phyloP scores from a whole-genome alignment of 495 filamentous ascomycete species.

The Xylaria sp. region DNA sequence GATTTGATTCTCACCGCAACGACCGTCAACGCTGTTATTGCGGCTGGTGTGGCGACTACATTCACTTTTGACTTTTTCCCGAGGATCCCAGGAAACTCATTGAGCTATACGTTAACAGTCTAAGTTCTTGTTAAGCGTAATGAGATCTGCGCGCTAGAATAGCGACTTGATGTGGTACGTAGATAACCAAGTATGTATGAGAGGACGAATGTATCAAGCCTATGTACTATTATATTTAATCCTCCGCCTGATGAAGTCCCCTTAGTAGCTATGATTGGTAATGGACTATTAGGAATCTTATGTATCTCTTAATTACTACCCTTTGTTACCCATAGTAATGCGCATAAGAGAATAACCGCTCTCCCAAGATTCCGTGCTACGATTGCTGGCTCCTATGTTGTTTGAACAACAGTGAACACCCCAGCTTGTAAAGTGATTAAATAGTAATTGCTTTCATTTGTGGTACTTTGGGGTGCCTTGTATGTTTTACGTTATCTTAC shows the following conservation, averaged over 20 bases:
- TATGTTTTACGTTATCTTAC: too few species aligned
- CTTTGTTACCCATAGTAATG: neutral
- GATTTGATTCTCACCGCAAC: constrained; percentile 53
- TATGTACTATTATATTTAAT: neutral
- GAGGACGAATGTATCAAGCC: neutral
- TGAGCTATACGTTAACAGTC: constrained; percentile 57
- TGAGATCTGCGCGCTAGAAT: neutral
- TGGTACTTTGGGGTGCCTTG: too few species aligned
- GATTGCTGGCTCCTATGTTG: neutral
- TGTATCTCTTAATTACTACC: too few species aligned
- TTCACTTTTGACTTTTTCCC: constrained; percentile 64
- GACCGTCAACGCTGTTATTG: constrained; percentile 54
- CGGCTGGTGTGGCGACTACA: constrained; percentile 50
- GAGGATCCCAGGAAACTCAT: constrained; percentile 49
- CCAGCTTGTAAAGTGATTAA: too few species aligned
- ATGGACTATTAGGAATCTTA: neutral
- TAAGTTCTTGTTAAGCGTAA: constrained; percentile 12
- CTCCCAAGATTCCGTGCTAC: neutral
- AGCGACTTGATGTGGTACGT: neutral
- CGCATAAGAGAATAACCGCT: neutral
- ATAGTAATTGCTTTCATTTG: too few species aligned
- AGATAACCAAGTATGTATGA: neutral
- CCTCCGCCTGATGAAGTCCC: neutral
- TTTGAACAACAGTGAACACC: too few species aligned
- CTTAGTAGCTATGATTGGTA: neutral